Evolutionary conservation across 2,329 filamentous ascomycete genomes (phyloP).

Genomic region (Xylaria sp.): DNA sequence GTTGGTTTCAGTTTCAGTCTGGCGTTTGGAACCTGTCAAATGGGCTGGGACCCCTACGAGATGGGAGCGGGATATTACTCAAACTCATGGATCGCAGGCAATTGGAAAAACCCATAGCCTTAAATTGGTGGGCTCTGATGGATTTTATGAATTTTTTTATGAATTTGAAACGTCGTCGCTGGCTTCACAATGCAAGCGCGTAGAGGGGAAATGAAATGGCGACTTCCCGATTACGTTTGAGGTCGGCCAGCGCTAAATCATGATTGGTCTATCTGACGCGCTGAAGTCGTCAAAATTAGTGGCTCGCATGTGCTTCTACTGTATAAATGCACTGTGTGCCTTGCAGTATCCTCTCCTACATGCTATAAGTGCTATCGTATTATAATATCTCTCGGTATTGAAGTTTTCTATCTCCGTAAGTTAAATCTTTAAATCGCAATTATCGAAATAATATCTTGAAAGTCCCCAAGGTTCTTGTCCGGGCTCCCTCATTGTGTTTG

Average conservation of each 20-base stretch:
- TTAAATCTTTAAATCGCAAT: background rate
- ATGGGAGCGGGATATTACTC: background rate
- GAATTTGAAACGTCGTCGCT: background rate
- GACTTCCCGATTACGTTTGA: background rate
- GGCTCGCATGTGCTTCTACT: background rate
- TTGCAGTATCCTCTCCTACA: background rate
- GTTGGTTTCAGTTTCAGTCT: constrained; percentile 18
- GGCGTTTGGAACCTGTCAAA: constrained; percentile 3
- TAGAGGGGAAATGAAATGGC: background rate
- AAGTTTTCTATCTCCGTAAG: background rate
- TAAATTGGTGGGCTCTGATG: background rate
- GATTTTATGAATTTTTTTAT: too few species aligned
- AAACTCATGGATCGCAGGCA: constrained; percentile 8
- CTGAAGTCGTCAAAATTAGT: background rate
- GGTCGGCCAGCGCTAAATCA: background rate
- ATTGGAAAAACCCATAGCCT: background rate
- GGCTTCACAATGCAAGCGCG: background rate
- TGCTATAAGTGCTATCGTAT: background rate
- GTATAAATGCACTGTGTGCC: constrained; percentile 5
- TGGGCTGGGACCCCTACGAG: background rate
- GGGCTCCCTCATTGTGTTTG: constrained; percentile 4
- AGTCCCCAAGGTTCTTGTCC: background rate
- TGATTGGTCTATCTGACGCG: constrained; percentile 24
- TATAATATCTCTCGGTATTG: background rate
- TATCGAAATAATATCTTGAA: background rate